These are phyloP conservation scores for Keqinozyma sinolaborantium DNA, from an alignment of 1,139 yeast species.

Conservation along the genomic window DNA sequence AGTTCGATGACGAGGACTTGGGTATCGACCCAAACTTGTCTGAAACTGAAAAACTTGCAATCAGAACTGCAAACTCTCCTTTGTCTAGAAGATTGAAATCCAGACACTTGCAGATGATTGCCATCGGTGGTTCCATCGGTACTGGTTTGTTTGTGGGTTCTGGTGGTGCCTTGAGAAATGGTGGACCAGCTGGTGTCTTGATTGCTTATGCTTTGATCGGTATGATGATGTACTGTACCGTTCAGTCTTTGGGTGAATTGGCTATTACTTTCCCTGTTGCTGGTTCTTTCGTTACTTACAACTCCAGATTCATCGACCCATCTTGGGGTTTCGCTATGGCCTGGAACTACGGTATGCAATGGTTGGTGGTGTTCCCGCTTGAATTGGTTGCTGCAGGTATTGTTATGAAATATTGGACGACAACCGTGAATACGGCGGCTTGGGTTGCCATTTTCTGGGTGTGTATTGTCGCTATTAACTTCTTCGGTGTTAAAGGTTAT, in stretches of 20 bases:
- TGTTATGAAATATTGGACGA: conserved; percentile 67
- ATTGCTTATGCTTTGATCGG: conserved; percentile 54
- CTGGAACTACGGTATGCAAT: conserved; percentile 68
- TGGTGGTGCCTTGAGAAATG: conserved; percentile 51
- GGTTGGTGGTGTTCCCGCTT: conserved; percentile 68
- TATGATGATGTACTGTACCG: conserved; percentile 55
- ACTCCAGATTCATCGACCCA: conserved; percentile 63
- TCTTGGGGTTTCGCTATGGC: conserved; percentile 77
- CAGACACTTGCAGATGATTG: conserved; percentile 77
- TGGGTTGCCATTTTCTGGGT: conserved; percentile 69
- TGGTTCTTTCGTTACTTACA: conserved; percentile 69
- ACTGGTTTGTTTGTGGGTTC: conserved; percentile 73
- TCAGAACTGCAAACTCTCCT: conserved; percentile 67
- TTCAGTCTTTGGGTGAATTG: conserved; percentile 69
- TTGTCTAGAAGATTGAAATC: conserved; percentile 58
- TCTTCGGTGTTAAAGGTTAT: conserved; percentile 64
- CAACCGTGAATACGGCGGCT: conserved; percentile 54
- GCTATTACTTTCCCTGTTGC: conserved; percentile 65
- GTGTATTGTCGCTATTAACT: conserved; percentile 51
- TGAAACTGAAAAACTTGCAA: conserved; percentile 66
- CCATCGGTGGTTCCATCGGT: conserved; percentile 87
- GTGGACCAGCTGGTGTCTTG: conserved; percentile 77
- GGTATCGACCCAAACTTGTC: conserved; percentile 59
- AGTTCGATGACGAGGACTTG: conserved; percentile 42
- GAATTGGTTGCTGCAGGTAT: conserved; percentile 75